Base-by-base conservation (phyloP, 2,329 filamentous ascomycete genomes). In the Fusarium sterilihyphosum region DNA sequence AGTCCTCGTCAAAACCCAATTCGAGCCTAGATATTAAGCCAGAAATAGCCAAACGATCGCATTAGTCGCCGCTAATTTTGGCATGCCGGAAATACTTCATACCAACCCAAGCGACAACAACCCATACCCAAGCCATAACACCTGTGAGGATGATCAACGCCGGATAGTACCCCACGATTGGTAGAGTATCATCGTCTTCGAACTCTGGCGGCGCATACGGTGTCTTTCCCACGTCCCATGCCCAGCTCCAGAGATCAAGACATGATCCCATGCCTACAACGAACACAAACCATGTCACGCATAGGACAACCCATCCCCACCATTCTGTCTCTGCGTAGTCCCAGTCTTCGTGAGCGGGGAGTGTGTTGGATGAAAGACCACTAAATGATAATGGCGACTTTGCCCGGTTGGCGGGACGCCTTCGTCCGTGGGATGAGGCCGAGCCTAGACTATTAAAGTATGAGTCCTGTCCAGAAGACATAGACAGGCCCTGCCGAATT, bases 1-100 rank as follows among this genome's bases (percentile, higher is more conserved):
- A 54, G 58, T 43, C 37, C 16, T 18, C 10, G 29, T 35, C 54
- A 60, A 50, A 66, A 57, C 67, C 60, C 66, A 57, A 70, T 59
- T 46, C 52, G 24, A 67, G 44, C 41, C 13, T 26, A 52, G 35
- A 53, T 40, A 40, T 60, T 18, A 47, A 44, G 37, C 33, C 35
- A 57, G 41, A 17, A 52, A 54, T 43, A 40, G 37, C 53, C 40
- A 60, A 61, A 43, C 26, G 24, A 17, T 41, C 41, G 84, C 75
- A 93, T 85, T 76, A 94, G 80, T 91, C 89, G 38, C 88, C 88
- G 65, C 86, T 90, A 67, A 98, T 97, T 85, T 98, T 98, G 40
- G 96, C 96, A 86, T 99, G 96, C 77, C 95, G 91, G 81, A 99
- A 99, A 83, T 98, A 98, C 82, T 99, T 99, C 96, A 99, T 98